Conservation (phyloP, 2,329 filamentous ascomycete species). For the Cladosporium oxysporum region DNA sequence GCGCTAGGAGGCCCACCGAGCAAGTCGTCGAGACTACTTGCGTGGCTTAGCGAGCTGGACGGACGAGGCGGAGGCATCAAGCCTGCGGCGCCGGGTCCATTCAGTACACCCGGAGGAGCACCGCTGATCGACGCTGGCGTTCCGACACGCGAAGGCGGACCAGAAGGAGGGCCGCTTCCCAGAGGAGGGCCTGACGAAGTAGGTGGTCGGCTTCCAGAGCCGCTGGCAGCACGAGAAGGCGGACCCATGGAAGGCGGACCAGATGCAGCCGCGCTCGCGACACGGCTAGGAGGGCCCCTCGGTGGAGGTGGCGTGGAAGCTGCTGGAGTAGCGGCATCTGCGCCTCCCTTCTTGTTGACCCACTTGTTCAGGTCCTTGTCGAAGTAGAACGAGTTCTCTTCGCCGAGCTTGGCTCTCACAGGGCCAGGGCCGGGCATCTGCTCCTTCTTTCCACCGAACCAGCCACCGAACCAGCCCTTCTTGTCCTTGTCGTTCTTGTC, state of each 20-base stretch:
- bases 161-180: constrained; percentile 24
- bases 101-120: constrained; percentile 11
- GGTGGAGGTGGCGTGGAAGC: constrained; percentile 75
- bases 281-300: constrained; percentile 54
- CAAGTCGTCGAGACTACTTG: constrained; percentile 83
- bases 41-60: constrained; percentile 10
- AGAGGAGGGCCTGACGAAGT: constrained; percentile 22
- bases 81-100: constrained; percentile 22
- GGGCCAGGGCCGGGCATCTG: constrained; percentile 61
- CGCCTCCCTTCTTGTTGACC: constrained; percentile 89
- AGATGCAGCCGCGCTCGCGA: constrained; percentile 56
- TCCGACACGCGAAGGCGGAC: constrained; percentile 34
- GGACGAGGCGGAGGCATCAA: constrained; percentile 13
- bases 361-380: constrained; percentile 96
- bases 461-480: constrained; percentile 76
- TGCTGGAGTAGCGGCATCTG: constrained; percentile 60
- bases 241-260: constrained; percentile 49
- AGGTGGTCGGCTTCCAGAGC: constrained; percentile 21
- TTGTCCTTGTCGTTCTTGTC: constrained; percentile 53
- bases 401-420: constrained; percentile 91
- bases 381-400: constrained; percentile 89
- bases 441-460: constrained; percentile 71
- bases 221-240: constrained; percentile 31
- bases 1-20: constrained; percentile 63
- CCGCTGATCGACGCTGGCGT: constrained; percentile 30